phyloP scores from a whole-genome alignment of 129 eudicot species.

The Pulicaria dysenterica region DNA sequence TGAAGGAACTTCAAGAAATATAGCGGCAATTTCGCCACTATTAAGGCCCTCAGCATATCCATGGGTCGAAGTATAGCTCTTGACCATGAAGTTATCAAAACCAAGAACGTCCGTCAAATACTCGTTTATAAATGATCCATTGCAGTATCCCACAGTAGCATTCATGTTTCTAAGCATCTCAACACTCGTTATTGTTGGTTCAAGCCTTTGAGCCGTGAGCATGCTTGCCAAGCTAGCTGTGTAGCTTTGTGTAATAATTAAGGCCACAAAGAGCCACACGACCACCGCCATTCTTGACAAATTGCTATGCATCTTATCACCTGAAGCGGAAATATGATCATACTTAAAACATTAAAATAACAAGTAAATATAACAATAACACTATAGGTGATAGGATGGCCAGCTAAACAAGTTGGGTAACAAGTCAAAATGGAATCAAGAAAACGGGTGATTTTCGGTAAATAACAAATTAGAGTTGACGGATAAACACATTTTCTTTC shows the following conservation, averaged over 20 bases:
- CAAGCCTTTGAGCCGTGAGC: constrained; percentile 59
- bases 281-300: constrained; percentile 49
- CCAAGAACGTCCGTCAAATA: constrained; percentile 30
- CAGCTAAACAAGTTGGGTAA: background rate
- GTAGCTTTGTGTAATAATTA: constrained; percentile 57
- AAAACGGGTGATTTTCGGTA: background rate
- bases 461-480: background rate
- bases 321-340: constrained; percentile 20
- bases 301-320: constrained; percentile 50
- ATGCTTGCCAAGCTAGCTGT: constrained; percentile 67
- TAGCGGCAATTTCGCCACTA: constrained; percentile 45
- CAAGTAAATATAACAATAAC: background rate
- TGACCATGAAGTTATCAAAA: constrained; percentile 24
- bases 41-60: constrained; percentile 38
- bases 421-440: background rate
- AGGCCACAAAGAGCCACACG: constrained; percentile 60
- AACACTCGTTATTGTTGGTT: constrained; percentile 40
- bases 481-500: background rate
- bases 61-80: constrained; percentile 32
- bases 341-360: background rate
- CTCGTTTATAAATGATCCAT: constrained; percentile 35
- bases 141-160: constrained; percentile 41
- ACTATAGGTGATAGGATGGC: background rate
- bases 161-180: constrained; percentile 43
- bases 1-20: constrained; percentile 49